Conservation (phyloP, 108 stramenopile genomes). For the Chaetoceros muelleri region DNA sequence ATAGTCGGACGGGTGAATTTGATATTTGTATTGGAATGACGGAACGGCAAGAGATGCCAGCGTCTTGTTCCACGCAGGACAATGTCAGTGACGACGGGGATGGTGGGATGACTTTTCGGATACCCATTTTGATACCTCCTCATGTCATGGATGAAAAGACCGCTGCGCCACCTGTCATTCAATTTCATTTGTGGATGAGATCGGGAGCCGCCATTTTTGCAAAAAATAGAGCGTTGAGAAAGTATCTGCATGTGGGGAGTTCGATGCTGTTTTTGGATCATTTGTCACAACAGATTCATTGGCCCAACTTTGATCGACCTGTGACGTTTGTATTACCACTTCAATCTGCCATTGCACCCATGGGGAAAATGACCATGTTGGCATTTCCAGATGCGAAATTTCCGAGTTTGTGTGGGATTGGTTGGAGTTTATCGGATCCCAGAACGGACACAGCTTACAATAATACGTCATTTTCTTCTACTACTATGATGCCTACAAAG, state of each 20-base stretch:
- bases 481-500: constrained; percentile 11
- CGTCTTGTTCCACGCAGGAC: constrained; percentile 4
- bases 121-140: constrained; percentile 51
- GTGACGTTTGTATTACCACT: background rate
- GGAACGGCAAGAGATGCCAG: background rate
- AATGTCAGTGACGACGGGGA: background rate
- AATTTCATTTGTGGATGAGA: constrained; percentile 24
- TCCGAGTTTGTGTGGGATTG: constrained; percentile 22
- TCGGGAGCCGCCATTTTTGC: constrained; percentile 27
- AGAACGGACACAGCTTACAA: constrained; percentile 11
- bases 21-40: constrained; percentile 3
- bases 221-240: constrained; percentile 16
- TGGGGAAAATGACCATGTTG: constrained; percentile 22
- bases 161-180: constrained; percentile 6
- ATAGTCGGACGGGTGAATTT: background rate
- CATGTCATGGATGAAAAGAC: constrained; percentile 14
- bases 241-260: constrained; percentile 23
- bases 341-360: constrained; percentile 15
- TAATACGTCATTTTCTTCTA: constrained; percentile 4
- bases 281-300: constrained; percentile 1
- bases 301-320: background rate
- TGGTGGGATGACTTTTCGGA: constrained; percentile 32
- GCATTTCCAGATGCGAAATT: constrained; percentile 46
- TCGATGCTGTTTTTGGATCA: constrained; percentile 4
- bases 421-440: constrained; percentile 76